Evolutionary conservation across 192 early-diverging fungal genomes (phyloP).

Genomic region (Jimgerdemannia lactiflua): DNA sequence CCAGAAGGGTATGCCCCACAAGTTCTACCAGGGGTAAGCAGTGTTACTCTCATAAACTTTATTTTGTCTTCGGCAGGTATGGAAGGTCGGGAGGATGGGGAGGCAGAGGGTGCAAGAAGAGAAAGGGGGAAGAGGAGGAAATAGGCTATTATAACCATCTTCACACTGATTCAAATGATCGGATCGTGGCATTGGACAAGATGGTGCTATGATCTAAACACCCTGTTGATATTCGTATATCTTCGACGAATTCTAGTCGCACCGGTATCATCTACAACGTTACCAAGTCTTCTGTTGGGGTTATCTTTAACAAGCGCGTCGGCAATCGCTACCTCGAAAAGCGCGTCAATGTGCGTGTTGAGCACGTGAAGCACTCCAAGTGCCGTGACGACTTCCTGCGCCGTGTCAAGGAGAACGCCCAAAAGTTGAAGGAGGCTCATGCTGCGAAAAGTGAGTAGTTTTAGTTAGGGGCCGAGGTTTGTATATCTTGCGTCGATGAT

Average conservation of each 20-base stretch:
- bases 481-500: conserved; percentile 51
- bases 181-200: not conserved
- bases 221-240: not conserved
- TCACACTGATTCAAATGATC: not conserved
- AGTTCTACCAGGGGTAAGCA: conserved; percentile 96
- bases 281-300: conserved; percentile 97
- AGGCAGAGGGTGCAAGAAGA: not conserved
- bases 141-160: not conserved
- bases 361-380: conserved; percentile 99
- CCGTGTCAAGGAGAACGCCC: conserved; percentile 95
- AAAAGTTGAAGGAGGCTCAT: conserved; percentile 77
- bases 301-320: conserved; percentile 98
- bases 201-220: not conserved
- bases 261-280: conserved; percentile 99
- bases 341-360: conserved; percentile 96
- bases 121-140: no score
- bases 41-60: no score
- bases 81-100: no score
- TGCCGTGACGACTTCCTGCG: conserved; percentile 97
- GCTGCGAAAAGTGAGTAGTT: no score
- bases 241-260: conserved; percentile 51
- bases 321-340: conserved; percentile 99
- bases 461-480: no score
- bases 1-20: conserved; percentile 99
- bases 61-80: no score